A percentile compares a stretch with the other conserved stretches of the same genome.
phyloP scores from a whole-genome alignment of 495 filamentous ascomycete species.

The Penicillium simplicissimum region DNA sequence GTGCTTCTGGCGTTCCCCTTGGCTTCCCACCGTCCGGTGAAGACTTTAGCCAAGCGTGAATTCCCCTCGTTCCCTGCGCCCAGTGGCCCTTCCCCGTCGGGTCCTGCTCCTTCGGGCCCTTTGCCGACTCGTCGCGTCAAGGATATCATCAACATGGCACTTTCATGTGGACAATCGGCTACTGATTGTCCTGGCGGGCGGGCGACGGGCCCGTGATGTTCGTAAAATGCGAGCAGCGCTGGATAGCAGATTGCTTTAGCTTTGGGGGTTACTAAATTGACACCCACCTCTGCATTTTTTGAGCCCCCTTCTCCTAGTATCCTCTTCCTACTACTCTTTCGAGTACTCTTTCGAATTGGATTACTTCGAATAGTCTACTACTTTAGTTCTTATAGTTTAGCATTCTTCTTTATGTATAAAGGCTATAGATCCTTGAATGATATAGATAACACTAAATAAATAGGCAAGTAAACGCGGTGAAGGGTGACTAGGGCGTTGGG shows the following conservation, averaged over 20 bases:
- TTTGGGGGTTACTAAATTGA: too few species aligned
- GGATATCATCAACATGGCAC: neutral
- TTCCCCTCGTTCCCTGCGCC: slow-evolving; percentile 4
- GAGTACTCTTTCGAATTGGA: too few species aligned
- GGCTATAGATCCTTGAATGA: too few species aligned
- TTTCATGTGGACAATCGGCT: neutral
- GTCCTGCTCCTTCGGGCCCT: neutral
- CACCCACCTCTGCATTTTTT: too few species aligned
- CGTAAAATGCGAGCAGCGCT: neutral
- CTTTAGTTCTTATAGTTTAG: too few species aligned
- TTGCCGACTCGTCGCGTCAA: slow-evolving; percentile 8
- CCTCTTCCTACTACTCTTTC: too few species aligned
- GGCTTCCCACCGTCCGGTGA: neutral
- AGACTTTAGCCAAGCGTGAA: neutral
- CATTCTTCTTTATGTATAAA: too few species aligned
- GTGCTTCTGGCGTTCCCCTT: slow-evolving; percentile 3
- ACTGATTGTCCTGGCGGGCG: neutral
- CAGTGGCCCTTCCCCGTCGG: slow-evolving; percentile 4
- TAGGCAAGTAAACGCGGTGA: too few species aligned
- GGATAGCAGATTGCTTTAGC: neutral
- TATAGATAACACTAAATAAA: too few species aligned
- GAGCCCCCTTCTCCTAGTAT: too few species aligned
- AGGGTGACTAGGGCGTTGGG: too few species aligned
- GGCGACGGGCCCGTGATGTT: neutral
- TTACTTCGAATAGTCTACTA: too few species aligned